Percentiles rank a stretch among this genome's conserved stretches.
These are phyloP conservation scores for Fusarium miscanthi DNA, from an alignment of 2,329 filamentous ascomycete species.

Conservation along the genomic window DNA sequence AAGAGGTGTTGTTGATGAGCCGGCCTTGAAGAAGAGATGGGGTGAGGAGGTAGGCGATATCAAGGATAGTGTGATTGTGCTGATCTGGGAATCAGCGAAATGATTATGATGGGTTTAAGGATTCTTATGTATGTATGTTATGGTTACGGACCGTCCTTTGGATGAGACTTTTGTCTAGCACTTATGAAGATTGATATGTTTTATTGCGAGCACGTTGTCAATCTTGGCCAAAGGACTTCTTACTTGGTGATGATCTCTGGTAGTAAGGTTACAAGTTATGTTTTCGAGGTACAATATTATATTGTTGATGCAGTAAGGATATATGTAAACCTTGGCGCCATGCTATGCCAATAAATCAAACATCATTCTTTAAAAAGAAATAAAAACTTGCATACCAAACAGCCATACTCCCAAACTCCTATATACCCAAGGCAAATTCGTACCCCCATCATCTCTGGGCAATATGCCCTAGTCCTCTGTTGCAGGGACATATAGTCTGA, in stretches of 20 bases:
- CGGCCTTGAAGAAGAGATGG: slow-evolving; percentile 32
- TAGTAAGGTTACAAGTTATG: not conserved
- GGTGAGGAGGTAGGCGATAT: slow-evolving; percentile 3
- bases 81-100: slow-evolving; percentile 43
- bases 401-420: no score
- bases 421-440: not conserved
- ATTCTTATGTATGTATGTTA: slow-evolving; percentile 30
- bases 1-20: slow-evolving; percentile 30
- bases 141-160: slow-evolving; percentile 18
- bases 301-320: not conserved
- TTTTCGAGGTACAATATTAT: not conserved
- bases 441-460: not conserved
- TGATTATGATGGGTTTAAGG: slow-evolving; percentile 23
- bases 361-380: not conserved
- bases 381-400: fast-evolving
- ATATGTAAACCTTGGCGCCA: not conserved
- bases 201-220: not conserved
- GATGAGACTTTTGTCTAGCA: not conserved
- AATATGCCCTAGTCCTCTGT: not conserved
- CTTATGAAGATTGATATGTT: not conserved
- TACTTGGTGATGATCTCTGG: not conserved
- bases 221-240: not conserved
- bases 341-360: not conserved
- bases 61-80: slow-evolving; percentile 43
- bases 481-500: not conserved